phyloP scores from a whole-genome alignment of 257 asterid species.

The Solanum ahanhuiri region DNA sequence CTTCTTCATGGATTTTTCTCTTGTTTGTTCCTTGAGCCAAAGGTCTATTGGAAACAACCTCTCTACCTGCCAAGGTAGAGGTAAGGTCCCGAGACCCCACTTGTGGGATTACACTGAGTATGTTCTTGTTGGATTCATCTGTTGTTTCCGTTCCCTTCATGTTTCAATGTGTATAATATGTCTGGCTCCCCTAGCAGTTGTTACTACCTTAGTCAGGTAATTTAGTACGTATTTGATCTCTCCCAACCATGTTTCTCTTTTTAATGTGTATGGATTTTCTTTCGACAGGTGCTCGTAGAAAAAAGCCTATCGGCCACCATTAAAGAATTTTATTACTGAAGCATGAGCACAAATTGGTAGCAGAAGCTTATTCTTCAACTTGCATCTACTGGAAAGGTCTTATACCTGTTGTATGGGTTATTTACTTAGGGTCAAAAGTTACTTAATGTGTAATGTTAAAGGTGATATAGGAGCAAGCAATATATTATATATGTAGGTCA shows the following conservation, averaged over 20 bases:
- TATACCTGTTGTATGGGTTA: neutral
- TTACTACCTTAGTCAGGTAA: neutral
- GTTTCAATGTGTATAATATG: neutral
- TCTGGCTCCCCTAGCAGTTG: neutral
- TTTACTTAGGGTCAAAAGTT: neutral
- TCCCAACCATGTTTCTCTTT: neutral
- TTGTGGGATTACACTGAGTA: neutral
- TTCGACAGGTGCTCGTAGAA: conserved; percentile 20
- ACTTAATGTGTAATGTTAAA: neutral
- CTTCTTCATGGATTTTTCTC: neutral
- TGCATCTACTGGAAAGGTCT: neutral
- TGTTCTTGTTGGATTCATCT: neutral
- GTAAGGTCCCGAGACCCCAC: neutral
- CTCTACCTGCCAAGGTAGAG: neutral
- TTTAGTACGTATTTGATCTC: neutral
- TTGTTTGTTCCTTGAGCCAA: neutral
- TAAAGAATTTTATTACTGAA: neutral
- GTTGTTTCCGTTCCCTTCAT: neutral
- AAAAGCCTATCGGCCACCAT: conserved; percentile 10
- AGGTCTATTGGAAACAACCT: neutral
- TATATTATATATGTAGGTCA: neutral
- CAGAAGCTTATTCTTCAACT: neutral
- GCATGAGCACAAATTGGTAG: neutral
- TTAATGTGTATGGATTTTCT: neutral
- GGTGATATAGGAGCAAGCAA: neutral